Percentiles rank a stretch among this genome's conserved stretches.
These are phyloP conservation scores for Arthroderma sp. DNA, from an alignment of 2,329 filamentous ascomycete species.

Conservation along the genomic window DNA sequence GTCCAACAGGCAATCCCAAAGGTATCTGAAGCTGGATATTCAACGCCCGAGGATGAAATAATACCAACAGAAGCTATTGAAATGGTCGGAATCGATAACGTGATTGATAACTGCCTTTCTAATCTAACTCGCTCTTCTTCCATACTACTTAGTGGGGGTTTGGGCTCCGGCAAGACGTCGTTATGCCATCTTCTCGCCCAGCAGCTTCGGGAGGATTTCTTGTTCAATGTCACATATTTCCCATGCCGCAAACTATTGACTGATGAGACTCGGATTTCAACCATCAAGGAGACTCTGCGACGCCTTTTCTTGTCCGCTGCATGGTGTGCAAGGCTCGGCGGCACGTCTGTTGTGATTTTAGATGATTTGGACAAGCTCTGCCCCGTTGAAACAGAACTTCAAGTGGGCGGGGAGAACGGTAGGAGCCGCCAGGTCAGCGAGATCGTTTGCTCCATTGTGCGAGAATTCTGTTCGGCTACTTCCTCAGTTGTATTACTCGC, in stretches of 20 bases:
- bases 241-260: slow-evolving; percentile 76
- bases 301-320: slow-evolving; percentile 77
- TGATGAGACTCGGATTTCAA: slow-evolving; percentile 77
- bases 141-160: slow-evolving; percentile 72
- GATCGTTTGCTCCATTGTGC: slow-evolving; percentile 66
- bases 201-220: slow-evolving; percentile 53
- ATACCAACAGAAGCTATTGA: slow-evolving; percentile 42
- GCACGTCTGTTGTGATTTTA: slow-evolving; percentile 69
- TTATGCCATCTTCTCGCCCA: slow-evolving; percentile 65
- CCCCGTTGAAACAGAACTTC: slow-evolving; percentile 83
- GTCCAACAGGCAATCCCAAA: slow-evolving; percentile 60
- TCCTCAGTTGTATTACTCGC: slow-evolving; percentile 76
- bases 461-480: slow-evolving; percentile 67
- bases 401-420: slow-evolving; percentile 86
- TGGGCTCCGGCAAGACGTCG: slow-evolving; percentile 81
- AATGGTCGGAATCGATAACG: slow-evolving; percentile 71
- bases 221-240: slow-evolving; percentile 78
- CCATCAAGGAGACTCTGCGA: slow-evolving; percentile 77
- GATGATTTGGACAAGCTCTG: slow-evolving; percentile 91
- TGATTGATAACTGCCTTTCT: slow-evolving; percentile 58
- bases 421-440: slow-evolving; percentile 88
- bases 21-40: slow-evolving; percentile 38
- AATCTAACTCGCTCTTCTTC: slow-evolving; percentile 79
- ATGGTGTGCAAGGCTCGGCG: slow-evolving; percentile 81
- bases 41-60: slow-evolving; percentile 40